Base-by-base conservation (phyloP, 1,139 yeast species). In the Yarrowia galli region DNA sequence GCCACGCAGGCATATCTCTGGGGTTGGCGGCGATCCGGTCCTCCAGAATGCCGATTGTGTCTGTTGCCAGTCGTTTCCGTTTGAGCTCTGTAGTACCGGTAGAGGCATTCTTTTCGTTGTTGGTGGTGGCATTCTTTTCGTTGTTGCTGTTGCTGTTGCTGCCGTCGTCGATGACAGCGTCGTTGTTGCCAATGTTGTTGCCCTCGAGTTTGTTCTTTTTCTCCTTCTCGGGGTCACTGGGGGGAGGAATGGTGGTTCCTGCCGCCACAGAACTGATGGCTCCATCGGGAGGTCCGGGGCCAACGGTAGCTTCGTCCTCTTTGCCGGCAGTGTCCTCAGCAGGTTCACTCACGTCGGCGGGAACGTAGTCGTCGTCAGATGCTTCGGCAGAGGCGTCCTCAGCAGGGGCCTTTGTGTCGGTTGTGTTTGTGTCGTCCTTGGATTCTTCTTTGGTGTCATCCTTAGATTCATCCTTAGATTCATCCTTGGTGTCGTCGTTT, bases 11-110 rank as follows among this genome's bases (percentile, higher is more conserved):
- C 68, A 87, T 82, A 75, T 90, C 87, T 38, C 84, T 79, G 6
- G 88, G 88, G 69, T 87, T 81, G n/a, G 77, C 80, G 69, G 83
- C 84, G 54, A 89, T 77, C 35, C 82, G 83, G 70, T 88, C 92
- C 72, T 88, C 88, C 43, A 89, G 81, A 70, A 82, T 84, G 12
- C 87, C 88, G 56, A 85, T 82, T 48, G 82, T 81, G 71, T 86
- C 89, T 68, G 82, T 74, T 6, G 77, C 76, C 28, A 75, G 71
- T 38, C 79, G 73, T 69, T 73, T 76, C 54, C 78, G 73, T 68
- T 75, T 78, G 69, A 40, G 40, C 20, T 45, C 49, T 2, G n/a
- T 16, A 20, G 18, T 10, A 15, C 9, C 5, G 32, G 32, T 6
- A 28, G 32, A 28, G 8, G 32, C n/a, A n/a, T n/a, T n/a, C n/a